A percentile compares a stretch with the other conserved stretches of the same genome.
phyloP scores from a whole-genome alignment of 106 monocot species.

The Dendrobium catenatum region DNA sequence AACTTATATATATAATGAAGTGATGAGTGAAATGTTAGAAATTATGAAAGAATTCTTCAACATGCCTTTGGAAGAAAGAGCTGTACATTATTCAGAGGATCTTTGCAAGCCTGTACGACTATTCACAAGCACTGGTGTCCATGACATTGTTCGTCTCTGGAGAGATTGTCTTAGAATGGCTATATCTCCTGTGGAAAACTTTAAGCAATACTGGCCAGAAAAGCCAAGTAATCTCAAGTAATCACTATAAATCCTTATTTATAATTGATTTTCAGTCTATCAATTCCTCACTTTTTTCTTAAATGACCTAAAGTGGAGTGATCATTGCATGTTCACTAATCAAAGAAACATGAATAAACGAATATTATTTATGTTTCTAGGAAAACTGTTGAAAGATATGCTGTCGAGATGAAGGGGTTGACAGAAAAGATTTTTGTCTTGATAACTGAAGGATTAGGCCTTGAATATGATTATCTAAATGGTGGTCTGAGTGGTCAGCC shows the following conservation, averaged over 20 bases:
- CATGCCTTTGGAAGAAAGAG: constrained; percentile 10
- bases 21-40: neutral
- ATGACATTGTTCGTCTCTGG: neutral
- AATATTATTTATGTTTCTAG: neutral
- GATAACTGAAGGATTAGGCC: too few relatives aligned
- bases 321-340: neutral
- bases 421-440: too few relatives aligned
- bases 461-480: too few relatives aligned
- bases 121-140: neutral
- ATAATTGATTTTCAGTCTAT: too few relatives aligned
- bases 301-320: neutral
- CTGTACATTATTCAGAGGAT: constrained; percentile 9
- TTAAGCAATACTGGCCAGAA: constrained; percentile 3
- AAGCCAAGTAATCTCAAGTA: constrained; percentile 15
- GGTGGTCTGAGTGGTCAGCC: too few relatives aligned
- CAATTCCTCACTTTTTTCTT: too few relatives aligned
- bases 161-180: constrained; percentile 11
- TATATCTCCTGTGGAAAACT: constrained; percentile 6
- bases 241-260: too few relatives aligned
- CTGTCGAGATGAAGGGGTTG: too few relatives aligned
- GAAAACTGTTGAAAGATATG: neutral
- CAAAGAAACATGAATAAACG: neutral
- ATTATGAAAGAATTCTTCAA: constrained; percentile 13
- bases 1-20: neutral
- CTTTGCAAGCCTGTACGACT: neutral